A percentile compares a stretch with the other conserved stretches of the same genome.
Conservation (phyloP, 768 basidiomycete genomes). For the Tricholoma bakamatsutake region DNA sequence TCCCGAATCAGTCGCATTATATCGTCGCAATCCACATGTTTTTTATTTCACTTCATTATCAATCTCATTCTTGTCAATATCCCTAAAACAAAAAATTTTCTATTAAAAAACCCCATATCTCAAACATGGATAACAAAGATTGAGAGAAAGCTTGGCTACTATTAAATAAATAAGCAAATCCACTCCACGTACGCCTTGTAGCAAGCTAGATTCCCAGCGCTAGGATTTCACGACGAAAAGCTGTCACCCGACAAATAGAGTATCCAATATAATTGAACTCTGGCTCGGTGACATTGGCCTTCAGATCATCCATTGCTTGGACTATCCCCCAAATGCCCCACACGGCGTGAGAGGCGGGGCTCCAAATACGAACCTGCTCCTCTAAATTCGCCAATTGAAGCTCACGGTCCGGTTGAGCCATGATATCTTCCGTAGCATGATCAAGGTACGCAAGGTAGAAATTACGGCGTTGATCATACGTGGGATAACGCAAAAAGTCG, state of each 20-base stretch:
- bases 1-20: constrained; percentile 31
- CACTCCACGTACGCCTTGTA: background rate
- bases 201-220: constrained; percentile 32
- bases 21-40: constrained; percentile 38
- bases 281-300: constrained; percentile 47
- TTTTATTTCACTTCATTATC: constrained; percentile 41
- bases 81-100: background rate
- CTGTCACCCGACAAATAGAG: constrained; percentile 59
- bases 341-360: constrained; percentile 83
- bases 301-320: constrained; percentile 75
- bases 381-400: constrained; percentile 58
- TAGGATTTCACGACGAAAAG: constrained; percentile 52
- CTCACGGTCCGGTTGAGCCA: constrained; percentile 31
- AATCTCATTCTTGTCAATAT: constrained; percentile 24
- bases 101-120: background rate
- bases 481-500: constrained; percentile 64
- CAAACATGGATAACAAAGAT: background rate
- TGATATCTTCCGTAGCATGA: constrained; percentile 33
- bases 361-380: constrained; percentile 79
- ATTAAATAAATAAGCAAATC: background rate
- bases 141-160: background rate
- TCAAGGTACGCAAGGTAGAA: constrained; percentile 84
- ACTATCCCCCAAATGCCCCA: constrained; percentile 97
- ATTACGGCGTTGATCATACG: constrained; percentile 61
- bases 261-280: constrained; percentile 93